A percentile compares a stretch with the other conserved stretches of the same genome.
phyloP scores from a whole-genome alignment of 371 early-diverging fungal genomes.

The Mucor saturninus region DNA sequence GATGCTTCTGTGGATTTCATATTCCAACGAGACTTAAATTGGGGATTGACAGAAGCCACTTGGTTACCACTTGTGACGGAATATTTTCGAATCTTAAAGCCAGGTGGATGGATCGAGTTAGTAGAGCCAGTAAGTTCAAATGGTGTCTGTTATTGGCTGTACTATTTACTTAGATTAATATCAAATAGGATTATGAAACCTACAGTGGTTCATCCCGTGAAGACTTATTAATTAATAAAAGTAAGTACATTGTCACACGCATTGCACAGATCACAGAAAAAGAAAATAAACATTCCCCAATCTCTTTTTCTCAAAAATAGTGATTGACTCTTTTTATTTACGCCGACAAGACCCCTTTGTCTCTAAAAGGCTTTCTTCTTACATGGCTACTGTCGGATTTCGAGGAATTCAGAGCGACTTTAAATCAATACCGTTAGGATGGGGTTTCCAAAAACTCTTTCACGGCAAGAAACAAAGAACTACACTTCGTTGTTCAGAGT shows the following conservation, averaged over 20 bases:
- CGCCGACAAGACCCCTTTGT: constrained; percentile 18
- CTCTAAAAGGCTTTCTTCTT: constrained; percentile 29
- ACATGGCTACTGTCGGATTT: constrained; percentile 41
- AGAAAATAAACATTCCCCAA: background rate
- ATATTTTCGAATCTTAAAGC: constrained; percentile 42
- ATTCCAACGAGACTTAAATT: constrained; percentile 46
- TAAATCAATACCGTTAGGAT: constrained; percentile 47
- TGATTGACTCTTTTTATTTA: constrained; percentile 9
- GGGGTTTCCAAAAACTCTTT: constrained; percentile 28
- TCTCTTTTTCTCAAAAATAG: constrained; percentile 1
- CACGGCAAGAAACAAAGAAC: constrained; percentile 1
- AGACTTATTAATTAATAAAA: constrained; percentile 36
- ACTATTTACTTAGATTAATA: background rate
- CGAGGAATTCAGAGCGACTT: constrained; percentile 48
- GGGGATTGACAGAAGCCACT: constrained; percentile 26
- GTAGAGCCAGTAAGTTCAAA: constrained; percentile 35
- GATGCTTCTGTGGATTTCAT: constrained; percentile 45
- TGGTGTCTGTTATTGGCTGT: background rate
- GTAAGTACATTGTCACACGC: constrained; percentile 27
- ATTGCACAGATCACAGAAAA: background rate
- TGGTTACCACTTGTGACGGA: constrained; percentile 41
- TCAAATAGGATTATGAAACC: constrained; percentile 40
- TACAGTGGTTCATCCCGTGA: constrained; percentile 33
- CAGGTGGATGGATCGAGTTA: constrained; percentile 54
- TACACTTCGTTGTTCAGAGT: constrained; percentile 23